phyloP scores from a whole-genome alignment of 208 protist genomes.

The Trypanosomatidae sp. region DNA sequence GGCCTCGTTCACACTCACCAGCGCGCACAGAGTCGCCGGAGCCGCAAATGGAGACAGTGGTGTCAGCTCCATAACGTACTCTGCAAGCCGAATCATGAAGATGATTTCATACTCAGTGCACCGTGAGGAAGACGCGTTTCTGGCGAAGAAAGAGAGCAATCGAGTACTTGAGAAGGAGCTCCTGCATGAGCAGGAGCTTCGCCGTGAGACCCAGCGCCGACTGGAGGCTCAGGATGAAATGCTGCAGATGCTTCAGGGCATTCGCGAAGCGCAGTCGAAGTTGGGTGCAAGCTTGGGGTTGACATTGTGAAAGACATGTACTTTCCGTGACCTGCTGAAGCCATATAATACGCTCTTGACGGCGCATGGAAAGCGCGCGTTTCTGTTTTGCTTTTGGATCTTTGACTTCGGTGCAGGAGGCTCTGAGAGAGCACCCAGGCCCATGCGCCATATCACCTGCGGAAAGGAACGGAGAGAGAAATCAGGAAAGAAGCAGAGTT shows the following conservation, averaged over 20 bases:
- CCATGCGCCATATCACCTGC: conserved; percentile 2
- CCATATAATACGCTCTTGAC: neutral
- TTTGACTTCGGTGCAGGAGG: neutral
- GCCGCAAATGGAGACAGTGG: conserved; percentile 10
- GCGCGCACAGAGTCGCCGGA: conserved; percentile 9
- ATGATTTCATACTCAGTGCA: conserved; percentile 59
- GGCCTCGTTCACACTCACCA: conserved; percentile 12
- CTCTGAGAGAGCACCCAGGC: neutral
- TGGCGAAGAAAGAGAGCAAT: conserved; percentile 67
- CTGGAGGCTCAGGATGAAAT: conserved; percentile 27
- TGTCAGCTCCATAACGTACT: conserved; percentile 13
- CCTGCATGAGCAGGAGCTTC: conserved; percentile 37
- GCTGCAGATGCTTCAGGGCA: conserved; percentile 17
- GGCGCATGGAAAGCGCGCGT: neutral
- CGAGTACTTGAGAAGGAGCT: conserved; percentile 66
- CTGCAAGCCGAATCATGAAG: conserved; percentile 46
- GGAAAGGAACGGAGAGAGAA: neutral
- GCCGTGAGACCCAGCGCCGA: conserved; percentile 24
- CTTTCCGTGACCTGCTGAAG: neutral
- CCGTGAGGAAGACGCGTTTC: conserved; percentile 51
- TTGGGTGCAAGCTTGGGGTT: conserved; percentile 7
- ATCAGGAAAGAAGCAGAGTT: neutral
- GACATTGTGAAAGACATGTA: conserved; percentile 1
- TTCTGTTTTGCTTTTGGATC: neutral
- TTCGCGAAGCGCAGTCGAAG: conserved; percentile 21